Base-by-base conservation (phyloP, 164 flowering plant genomes). In the Magnolia kwangsiensis region DNA sequence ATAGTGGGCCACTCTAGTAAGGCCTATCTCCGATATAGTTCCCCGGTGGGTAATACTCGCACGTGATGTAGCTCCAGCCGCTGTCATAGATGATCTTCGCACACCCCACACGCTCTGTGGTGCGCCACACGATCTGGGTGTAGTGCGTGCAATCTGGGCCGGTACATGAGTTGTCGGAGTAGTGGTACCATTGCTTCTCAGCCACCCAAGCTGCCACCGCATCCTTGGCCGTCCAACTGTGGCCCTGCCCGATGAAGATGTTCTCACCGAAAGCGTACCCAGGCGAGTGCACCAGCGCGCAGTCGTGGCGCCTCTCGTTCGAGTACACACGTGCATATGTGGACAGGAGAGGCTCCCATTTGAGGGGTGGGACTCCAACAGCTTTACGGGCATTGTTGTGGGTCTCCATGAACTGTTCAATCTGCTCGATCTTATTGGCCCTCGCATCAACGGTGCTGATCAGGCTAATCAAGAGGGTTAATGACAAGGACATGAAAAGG, bases 91-190 rank as follows among this genome's bases (percentile, higher is more conserved):
- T 65, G 45, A 81, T 78, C 77, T 81, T 63, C 1, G 83, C 79
- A 59, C 83, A 81, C 2, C 83, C 83, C 16, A 81, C 71, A 1
- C 20, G 69, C 67, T 61, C 10, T 0, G 83, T 81, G 37, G 37
- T 69, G 13, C 79, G 74, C 83, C 81, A 81, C 18, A 81, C 81
- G 14, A 81, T 70, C 64, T 81, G 83, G 5, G 83, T 81, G 24
- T 78, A 81, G 69, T 78, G 81, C 16, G 74, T n/a, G 75, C 79
- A 78, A 10, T 63, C 70, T n/a, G 73, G 24, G 5, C 77, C 77
- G 0, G 72, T 14, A 69, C 83, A 78, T 7, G 73, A 51, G 24
- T 81, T 75, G 51, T 7, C 61, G 20, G n/a, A 63, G 51, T 75
- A 65, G 50, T 72, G 29, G 58, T 78, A 81, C 69, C 51, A 72